Evolutionary conservation across 1,284 basidiomycete species (phyloP).

Genomic region (Cutaneotrichosporon sp.): DNA sequence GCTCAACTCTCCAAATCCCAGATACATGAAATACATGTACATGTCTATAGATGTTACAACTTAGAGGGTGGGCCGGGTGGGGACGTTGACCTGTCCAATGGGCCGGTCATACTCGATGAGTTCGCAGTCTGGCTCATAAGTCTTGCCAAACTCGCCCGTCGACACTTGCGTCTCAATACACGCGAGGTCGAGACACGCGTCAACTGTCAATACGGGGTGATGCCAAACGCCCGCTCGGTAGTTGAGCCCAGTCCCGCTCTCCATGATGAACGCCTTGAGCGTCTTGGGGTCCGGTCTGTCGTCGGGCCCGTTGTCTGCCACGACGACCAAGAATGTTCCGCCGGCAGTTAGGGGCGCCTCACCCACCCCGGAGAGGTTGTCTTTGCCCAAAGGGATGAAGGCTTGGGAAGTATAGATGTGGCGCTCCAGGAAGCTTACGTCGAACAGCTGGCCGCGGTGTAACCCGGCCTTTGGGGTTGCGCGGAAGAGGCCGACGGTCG

Average conservation of each 20-base stretch:
- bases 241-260: conserved; percentile 71
- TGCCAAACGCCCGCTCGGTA: conserved; percentile 82
- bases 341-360: conserved; percentile 43
- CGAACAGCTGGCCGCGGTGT: conserved; percentile 58
- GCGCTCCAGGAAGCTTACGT: conserved; percentile 52
- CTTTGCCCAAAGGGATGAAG: conserved; percentile 82
- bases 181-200: conserved; percentile 50
- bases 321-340: conserved; percentile 63
- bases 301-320: conserved; percentile 71
- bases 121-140: conserved; percentile 50
- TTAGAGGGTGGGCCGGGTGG: not conserved
- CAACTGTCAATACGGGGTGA: conserved; percentile 51
- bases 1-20: conserved; percentile 1
- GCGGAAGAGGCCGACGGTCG: conserved; percentile 74
- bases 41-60: not conserved
- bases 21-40: not conserved
- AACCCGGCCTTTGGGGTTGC: conserved; percentile 58
- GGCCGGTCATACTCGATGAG: conserved; percentile 37
- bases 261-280: conserved; percentile 48
- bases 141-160: conserved; percentile 40
- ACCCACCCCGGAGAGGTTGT: conserved; percentile 47
- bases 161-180: conserved; percentile 52
- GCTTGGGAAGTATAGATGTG: conserved; percentile 63
- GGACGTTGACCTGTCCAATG: not conserved
- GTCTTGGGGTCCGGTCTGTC: conserved; percentile 71